phyloP scores from a whole-genome alignment of 2,329 filamentous ascomycete genomes.

The Peltaster fructicola region DNA sequence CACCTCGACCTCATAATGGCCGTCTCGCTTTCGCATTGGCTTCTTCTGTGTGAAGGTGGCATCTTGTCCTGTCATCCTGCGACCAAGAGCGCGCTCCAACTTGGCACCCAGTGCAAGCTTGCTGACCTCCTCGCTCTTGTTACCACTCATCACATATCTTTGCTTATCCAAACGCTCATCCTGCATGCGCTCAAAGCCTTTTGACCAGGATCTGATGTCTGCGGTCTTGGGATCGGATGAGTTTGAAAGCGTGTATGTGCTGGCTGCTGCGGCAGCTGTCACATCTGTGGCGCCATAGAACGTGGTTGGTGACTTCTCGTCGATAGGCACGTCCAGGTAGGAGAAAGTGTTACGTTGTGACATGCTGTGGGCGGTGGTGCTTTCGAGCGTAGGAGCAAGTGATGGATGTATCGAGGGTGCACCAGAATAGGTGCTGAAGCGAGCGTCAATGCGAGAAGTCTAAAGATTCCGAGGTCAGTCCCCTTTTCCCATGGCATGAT shows the following conservation, averaged over 20 bases:
- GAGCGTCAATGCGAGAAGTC: too few relatives aligned
- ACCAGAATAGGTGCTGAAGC: slow-evolving; percentile 33
- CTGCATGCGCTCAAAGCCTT: slow-evolving; percentile 70
- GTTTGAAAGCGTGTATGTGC: slow-evolving; percentile 14
- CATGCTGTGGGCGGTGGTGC: slow-evolving; percentile 13
- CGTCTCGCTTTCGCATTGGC: too few relatives aligned
- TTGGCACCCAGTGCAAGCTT: slow-evolving; percentile 82
- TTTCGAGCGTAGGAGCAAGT: slow-evolving; percentile 25
- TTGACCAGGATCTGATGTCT: slow-evolving; percentile 59
- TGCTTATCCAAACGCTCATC: slow-evolving; percentile 73
- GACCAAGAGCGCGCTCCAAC: slow-evolving; percentile 68
- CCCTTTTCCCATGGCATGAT: too few relatives aligned
- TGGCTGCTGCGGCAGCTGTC: slow-evolving; percentile 8
- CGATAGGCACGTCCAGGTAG: too few relatives aligned
- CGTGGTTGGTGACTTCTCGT: too few relatives aligned
- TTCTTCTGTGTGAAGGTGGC: slow-evolving; percentile 67
- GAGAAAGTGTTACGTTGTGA: slow-evolving; percentile 8
- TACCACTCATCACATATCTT: slow-evolving; percentile 58
- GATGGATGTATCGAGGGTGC: slow-evolving; percentile 33
- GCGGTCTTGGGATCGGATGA: slow-evolving; percentile 33
- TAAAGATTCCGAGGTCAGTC: too few relatives aligned
- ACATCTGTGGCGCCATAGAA: neutral
- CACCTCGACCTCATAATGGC: too few relatives aligned
- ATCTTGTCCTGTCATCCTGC: slow-evolving; percentile 77
- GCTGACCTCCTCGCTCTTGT: slow-evolving; percentile 66